Evolutionary conservation across 164 flowering plant species (phyloP).

Genomic region (Berberis thunbergii): DNA sequence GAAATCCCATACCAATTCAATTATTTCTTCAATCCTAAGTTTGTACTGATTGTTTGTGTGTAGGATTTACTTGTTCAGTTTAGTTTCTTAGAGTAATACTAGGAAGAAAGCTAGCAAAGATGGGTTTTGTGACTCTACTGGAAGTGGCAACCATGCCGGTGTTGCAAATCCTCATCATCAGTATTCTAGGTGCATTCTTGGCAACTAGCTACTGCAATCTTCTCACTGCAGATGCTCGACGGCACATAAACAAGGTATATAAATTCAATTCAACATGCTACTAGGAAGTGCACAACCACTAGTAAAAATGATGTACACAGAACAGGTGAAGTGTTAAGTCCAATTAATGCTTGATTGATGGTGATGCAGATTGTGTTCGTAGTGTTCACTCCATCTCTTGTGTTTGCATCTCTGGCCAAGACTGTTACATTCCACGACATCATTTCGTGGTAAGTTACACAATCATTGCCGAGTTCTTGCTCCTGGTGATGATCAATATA

Average conservation of each 20-base stretch:
- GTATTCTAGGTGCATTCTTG: conserved; percentile 63
- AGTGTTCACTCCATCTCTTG: conserved; percentile 72
- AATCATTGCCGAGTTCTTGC: too few relatives aligned
- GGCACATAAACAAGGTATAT: conserved; percentile 60
- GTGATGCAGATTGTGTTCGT: conserved; percentile 69
- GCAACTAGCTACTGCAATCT: conserved; percentile 53
- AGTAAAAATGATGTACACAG: too few relatives aligned
- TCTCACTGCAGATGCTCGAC: conserved; percentile 54
- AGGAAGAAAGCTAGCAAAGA: conserved; percentile 12
- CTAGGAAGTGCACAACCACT: too few relatives aligned
- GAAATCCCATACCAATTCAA: too few relatives aligned
- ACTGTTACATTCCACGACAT: conserved; percentile 76
- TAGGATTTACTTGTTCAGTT: not conserved
- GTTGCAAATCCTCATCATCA: conserved; percentile 61
- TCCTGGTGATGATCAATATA: too few relatives aligned
- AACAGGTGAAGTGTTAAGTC: too few relatives aligned
- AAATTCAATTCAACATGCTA: not conserved
- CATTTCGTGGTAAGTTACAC: conserved; percentile 59
- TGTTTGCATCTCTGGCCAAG: conserved; percentile 69
- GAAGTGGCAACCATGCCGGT: conserved; percentile 76
- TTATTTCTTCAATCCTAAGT: too few relatives aligned
- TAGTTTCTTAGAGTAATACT: not conserved
- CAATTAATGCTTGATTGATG: not conserved
- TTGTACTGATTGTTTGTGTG: too few relatives aligned
- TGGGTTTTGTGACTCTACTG: conserved; percentile 72